A percentile compares a stretch with the other conserved stretches of the same genome.
phyloP scores from a whole-genome alignment of 1,139 yeast genomes.

The Meyerozyma elateridarum region DNA sequence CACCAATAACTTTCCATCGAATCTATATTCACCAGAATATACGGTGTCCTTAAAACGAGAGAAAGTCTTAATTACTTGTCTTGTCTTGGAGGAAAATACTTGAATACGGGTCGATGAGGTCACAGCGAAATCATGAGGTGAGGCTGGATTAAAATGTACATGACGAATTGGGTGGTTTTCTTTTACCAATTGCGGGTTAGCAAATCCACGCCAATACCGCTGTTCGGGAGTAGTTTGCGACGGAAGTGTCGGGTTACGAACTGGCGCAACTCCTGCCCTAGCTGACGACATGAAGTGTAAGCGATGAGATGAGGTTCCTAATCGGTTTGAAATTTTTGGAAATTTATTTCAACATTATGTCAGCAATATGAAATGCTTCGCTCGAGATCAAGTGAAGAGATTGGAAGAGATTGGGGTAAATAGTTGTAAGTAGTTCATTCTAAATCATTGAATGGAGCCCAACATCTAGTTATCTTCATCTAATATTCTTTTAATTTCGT shows the following conservation, averaged over 20 bases:
- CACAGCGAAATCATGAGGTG: conserved; percentile 91
- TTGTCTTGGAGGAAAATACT: conserved; percentile 84
- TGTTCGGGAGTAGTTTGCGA: conserved; percentile 88
- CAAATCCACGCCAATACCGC: conserved; percentile 85
- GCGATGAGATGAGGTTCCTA: conserved; percentile 1
- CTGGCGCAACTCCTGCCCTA: conserved; percentile 62
- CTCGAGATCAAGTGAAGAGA: too few species aligned
- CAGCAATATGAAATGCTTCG: too few species aligned
- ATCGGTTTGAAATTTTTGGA: conserved; percentile 2
- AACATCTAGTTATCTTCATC: too few species aligned
- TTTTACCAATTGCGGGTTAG: conserved; percentile 82
- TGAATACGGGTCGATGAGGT: conserved; percentile 91
- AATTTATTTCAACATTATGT: too few species aligned
- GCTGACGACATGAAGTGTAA: conserved; percentile 67
- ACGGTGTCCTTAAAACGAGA: conserved; percentile 91
- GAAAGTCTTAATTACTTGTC: conserved; percentile 85
- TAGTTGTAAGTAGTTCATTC: too few species aligned
- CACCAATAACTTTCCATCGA: conserved; percentile 76
- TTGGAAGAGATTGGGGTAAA: too few species aligned
- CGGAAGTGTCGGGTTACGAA: conserved; percentile 71
- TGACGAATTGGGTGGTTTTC: conserved; percentile 91
- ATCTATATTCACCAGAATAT: conserved; percentile 75
- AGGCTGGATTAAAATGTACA: conserved; percentile 77
- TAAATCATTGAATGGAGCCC: too few species aligned
- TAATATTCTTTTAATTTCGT: too few species aligned